Base-by-base conservation (phyloP, 345 rosid species). In the Litchi chinensis region DNA sequence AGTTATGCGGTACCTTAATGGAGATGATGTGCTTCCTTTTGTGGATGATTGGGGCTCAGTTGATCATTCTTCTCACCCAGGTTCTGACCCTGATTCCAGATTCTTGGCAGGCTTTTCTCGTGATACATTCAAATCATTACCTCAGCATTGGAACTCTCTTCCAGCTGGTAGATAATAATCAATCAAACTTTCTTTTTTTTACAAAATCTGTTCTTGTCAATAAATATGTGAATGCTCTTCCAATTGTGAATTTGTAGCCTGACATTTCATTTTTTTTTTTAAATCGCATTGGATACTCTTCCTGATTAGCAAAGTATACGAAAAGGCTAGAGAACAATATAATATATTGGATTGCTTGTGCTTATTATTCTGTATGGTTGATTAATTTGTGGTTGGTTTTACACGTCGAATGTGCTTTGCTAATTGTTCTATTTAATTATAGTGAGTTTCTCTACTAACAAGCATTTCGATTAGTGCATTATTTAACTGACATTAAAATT, bases 1-100 rank as follows among this genome's bases (percentile, higher is more conserved):
- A 74, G 91, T 88, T 60, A 82, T 78, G 24, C 80, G 88, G 84
- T 90, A 83, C 79, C 81, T 93, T 15, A 85, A 85, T 40, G 80
- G 88, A 28, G 95, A 93, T 13, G 93, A 89, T 0, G 60, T 65
- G 16, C 84, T 87, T 52, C 89, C 87, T 6, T 39, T 70, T 12
- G 7, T 83, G 11, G 64, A 80, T 12, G 56, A 80, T 37, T 79
- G 80, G 85, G 69, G 79, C 19, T 81, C 76, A 7, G 18, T 59
- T 1, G 75, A 19, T 8, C 12, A 63, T 65, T 83, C 84, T 62
- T 82, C 84, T 40, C 71, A 68, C 7, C 73, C 79, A 65, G 41
- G 63, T 19, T 48, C 37, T 6, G 75, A 78, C 0, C 32, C 63
- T 0, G 80, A 77, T n/a, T 54, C 78, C 0, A 77, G 65, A 21